Conservation (phyloP, 805 yeast genomes). For the Candida anglica region DNA sequence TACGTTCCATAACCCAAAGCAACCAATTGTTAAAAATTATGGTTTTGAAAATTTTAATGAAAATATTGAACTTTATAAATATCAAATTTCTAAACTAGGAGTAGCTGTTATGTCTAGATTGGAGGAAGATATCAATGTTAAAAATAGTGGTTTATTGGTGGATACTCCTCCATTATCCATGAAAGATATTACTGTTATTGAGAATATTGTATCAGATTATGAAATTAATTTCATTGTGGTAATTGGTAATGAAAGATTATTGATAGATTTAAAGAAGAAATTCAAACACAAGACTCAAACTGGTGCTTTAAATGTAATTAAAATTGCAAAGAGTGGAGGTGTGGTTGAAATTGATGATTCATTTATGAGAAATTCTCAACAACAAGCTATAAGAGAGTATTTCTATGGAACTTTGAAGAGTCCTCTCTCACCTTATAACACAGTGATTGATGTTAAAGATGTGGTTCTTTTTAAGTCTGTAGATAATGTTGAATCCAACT, state of each 20-base stretch:
- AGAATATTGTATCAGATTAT: slow-evolving; percentile 56
- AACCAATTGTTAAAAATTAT: slow-evolving; percentile 78
- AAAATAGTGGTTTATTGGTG: slow-evolving; percentile 56
- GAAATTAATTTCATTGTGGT: slow-evolving; percentile 60
- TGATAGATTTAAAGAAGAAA: slow-evolving; percentile 57
- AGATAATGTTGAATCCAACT: slow-evolving; percentile 31
- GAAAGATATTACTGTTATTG: slow-evolving; percentile 49
- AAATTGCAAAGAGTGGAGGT: slow-evolving; percentile 71
- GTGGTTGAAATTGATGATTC: slow-evolving; percentile 70
- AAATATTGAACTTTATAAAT: slow-evolving; percentile 54
- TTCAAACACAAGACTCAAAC: slow-evolving; percentile 31
- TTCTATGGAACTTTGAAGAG: slow-evolving; percentile 74
- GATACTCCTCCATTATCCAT: slow-evolving; percentile 69
- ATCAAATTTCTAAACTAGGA: slow-evolving; percentile 46
- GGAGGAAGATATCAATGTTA: slow-evolving; percentile 43
- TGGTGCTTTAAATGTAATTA: slow-evolving; percentile 44
- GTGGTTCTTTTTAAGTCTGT: slow-evolving; percentile 62
- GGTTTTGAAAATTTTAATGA: slow-evolving; percentile 63
- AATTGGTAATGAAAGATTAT: slow-evolving; percentile 70
- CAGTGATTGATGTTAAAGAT: slow-evolving; percentile 64
- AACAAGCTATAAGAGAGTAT: slow-evolving; percentile 76
- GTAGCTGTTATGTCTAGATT: slow-evolving; percentile 46
- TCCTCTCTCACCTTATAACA: slow-evolving; percentile 79
- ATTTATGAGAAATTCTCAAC: slow-evolving; percentile 67
- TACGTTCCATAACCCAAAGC: slow-evolving; percentile 76